Evolutionary conservation across 2,329 filamentous ascomycete genomes (phyloP).

Genomic region (Alternaria triticimaculans): DNA sequence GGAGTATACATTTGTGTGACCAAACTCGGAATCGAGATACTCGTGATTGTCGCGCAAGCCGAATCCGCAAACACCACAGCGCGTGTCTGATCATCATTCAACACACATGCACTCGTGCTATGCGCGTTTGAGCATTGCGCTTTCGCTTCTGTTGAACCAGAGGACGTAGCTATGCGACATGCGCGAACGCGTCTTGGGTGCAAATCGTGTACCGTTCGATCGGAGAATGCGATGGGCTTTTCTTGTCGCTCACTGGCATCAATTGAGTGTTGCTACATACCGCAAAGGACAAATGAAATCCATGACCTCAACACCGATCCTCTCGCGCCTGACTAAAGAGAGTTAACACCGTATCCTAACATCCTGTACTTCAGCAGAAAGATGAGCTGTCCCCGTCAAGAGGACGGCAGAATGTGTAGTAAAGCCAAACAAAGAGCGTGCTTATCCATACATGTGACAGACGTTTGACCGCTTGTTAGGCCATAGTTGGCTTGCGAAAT

Average conservation of each 20-base stretch:
- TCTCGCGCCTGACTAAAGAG: constrained; percentile 33
- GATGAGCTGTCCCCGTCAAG: constrained; percentile 11
- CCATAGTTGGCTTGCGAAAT: background rate
- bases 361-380: constrained; percentile 15
- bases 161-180: background rate
- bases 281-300: constrained; percentile 25
- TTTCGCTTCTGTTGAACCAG: background rate
- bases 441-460: constrained; percentile 11
- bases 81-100: background rate
- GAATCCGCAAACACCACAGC: constrained; percentile 8
- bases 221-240: background rate
- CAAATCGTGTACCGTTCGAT: background rate
- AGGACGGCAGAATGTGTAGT: constrained; percentile 18
- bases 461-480: background rate
- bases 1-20: constrained; percentile 1
- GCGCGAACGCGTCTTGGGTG: background rate
- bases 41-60: constrained; percentile 3
- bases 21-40: constrained; percentile 1
- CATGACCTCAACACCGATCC: constrained; percentile 33
- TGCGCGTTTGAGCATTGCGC: background rate
- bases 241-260: constrained; percentile 10
- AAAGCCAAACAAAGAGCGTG: constrained; percentile 26
- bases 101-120: background rate
- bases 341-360: constrained; percentile 28
- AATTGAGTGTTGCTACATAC: constrained; percentile 36